Base-by-base conservation (phyloP, 257 asterid species). In the Przewalskia tangutica region DNA sequence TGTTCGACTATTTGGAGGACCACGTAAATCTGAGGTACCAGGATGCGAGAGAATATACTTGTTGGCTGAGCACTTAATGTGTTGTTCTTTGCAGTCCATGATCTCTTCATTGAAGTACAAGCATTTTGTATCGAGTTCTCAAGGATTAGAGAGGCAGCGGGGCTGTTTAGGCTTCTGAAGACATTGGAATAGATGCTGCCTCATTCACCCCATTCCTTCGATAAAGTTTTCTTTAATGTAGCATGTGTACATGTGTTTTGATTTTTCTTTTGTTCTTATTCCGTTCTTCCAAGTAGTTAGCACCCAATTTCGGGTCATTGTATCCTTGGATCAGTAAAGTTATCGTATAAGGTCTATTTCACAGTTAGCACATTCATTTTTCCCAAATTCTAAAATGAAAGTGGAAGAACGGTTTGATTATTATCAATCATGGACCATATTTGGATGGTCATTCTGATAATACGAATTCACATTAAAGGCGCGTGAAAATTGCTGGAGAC, bases 81-180 rank as follows among this genome's bases (percentile, higher is more conserved):
- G 27, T 40, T 82, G 6, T 83, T 82, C 10, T 54, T 87, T 87
- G 90, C 95, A 95, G 99, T 94, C 88, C 92, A 92, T 73, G 99
- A 95, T 89, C 91, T 95, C 77, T 95, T 94, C 83, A 94, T 92
- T 38, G 99, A 95, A 89, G 97, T 95, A 64, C 98, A 94, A 91
- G 97, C 99, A 51, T 94, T 95, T 88, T 95, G 99, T 88, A 95
- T 94, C 77, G 97, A 94, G 94, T 95, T 95, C 91, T 95, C 99
- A 44, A 88, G 98, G 87, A 92, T 94, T 70, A 90, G 97, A 84
- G 99, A 95, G 86, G 99, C 99, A 55, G 98, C 98, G 0, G 96
- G 96, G 53, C 85, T 95, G 17, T 95, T 94, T 82, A 89, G 98
- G 88, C 97, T 94, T 79, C 97, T 95, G 64, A 92, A 94, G 85